Conservation (phyloP, 2,329 filamentous ascomycete genomes). For the Fusarium pseudoanthophilum region DNA sequence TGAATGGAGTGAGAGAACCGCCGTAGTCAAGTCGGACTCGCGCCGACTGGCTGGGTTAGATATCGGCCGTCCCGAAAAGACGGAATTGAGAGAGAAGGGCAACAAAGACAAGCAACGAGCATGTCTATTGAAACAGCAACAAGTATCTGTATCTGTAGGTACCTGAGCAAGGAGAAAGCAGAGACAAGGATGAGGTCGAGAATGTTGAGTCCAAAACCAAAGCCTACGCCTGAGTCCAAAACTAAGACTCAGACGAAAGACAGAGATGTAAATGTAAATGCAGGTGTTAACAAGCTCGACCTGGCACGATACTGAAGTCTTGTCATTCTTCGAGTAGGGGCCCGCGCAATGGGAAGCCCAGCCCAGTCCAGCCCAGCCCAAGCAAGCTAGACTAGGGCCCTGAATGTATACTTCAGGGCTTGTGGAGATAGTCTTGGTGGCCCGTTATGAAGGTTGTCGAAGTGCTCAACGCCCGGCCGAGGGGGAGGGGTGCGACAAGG, state of each 20-base stretch:
- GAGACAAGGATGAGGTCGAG: conserved; percentile 18
- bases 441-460: conserved; percentile 33
- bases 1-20: conserved; percentile 32
- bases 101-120: conserved; percentile 26
- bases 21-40: conserved; percentile 35
- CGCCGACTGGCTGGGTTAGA: conserved; percentile 42
- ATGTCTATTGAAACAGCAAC: conserved; percentile 24
- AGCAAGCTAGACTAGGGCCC: conserved; percentile 27
- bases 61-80: conserved; percentile 40
- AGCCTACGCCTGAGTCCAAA: conserved; percentile 8
- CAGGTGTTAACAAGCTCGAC: conserved; percentile 6
- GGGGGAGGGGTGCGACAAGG: conserved; percentile 36
- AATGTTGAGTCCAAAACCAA: conserved; percentile 15
- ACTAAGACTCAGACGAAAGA: conserved; percentile 10
- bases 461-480: conserved; percentile 24
- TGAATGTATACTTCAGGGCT: conserved; percentile 36
- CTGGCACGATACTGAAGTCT: conserved; percentile 27
- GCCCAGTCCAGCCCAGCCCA: conserved; percentile 19
- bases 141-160: conserved; percentile 19
- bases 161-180: conserved; percentile 30
- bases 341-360: conserved; percentile 21
- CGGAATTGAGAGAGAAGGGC: conserved; percentile 42
- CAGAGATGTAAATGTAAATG: conserved; percentile 19
- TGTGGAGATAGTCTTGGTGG: conserved; percentile 39
- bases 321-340: conserved; percentile 26